phyloP scores from a whole-genome alignment of 2,329 filamentous ascomycete genomes.

The Botryosphaeria agaves region DNA sequence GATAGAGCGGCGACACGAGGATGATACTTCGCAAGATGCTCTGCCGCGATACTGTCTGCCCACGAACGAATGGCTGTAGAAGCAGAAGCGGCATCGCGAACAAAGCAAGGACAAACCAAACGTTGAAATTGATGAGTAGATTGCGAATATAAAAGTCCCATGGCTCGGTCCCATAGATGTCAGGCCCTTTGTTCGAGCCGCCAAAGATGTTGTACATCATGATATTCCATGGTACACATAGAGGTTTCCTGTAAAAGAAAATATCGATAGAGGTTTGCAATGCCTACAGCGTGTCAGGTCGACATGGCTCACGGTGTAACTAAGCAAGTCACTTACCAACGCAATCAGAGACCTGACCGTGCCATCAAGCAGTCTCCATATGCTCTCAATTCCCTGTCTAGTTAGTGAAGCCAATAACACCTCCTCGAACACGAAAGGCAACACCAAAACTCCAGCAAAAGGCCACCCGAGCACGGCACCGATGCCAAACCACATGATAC shows the following conservation, averaged over 20 bases:
- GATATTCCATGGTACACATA: constrained; percentile 77
- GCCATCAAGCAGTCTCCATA: constrained; percentile 49
- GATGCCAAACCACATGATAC: constrained; percentile 79
- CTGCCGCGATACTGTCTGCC: constrained; percentile 46
- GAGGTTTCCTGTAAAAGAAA: constrained; percentile 69
- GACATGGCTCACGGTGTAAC: constrained; percentile 9
- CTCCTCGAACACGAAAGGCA: constrained; percentile 72
- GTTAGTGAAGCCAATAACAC: constrained; percentile 34
- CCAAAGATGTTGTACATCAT: constrained; percentile 91
- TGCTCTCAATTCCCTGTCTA: constrained; percentile 30
- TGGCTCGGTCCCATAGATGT: constrained; percentile 89
- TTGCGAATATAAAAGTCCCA: constrained; percentile 97
- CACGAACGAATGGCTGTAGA: constrained; percentile 49
- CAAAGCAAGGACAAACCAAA: constrained; percentile 77
- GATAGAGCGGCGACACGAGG: constrained; percentile 73
- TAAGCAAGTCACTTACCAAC: constrained; percentile 36
- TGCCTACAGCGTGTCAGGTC: constrained; percentile 27
- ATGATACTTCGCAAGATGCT: constrained; percentile 59
- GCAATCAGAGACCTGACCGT: constrained; percentile 46
- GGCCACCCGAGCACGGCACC: constrained; percentile 87
- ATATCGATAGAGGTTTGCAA: constrained; percentile 57
- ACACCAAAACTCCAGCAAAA: constrained; percentile 66
- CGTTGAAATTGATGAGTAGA: constrained; percentile 80
- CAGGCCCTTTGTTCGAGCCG: constrained; percentile 56
- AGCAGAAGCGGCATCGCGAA: constrained; percentile 57